Percentiles rank a stretch among this genome's conserved stretches.
These are phyloP conservation scores for Galerina marginata DNA, from an alignment of 768 basidiomycete species.

Conservation along the genomic window DNA sequence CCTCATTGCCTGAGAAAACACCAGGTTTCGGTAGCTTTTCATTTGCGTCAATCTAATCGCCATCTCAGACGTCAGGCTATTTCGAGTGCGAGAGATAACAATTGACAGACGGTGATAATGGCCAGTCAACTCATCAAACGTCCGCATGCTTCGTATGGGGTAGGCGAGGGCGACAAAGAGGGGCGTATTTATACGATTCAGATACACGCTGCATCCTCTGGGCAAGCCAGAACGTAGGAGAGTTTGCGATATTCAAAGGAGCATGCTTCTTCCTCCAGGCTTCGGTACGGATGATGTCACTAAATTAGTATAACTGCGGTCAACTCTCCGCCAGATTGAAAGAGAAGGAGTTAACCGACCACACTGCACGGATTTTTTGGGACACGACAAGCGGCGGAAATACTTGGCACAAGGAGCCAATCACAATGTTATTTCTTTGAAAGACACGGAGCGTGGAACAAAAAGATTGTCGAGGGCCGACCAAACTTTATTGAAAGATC, in stretches of 20 bases:
- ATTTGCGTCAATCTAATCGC: constrained; percentile 21
- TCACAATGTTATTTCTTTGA: not conserved
- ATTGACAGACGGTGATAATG: constrained; percentile 18
- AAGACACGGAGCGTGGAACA: not conserved
- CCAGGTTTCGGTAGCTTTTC: constrained; percentile 15
- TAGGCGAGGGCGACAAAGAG: not conserved
- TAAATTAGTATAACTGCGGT: not conserved
- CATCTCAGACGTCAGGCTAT: constrained; percentile 13
- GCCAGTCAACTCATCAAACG: constrained; percentile 8
- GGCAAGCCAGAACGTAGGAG: too few species aligned
- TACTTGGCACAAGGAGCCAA: not conserved
- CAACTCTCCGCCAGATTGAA: not conserved
- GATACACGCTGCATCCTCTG: not conserved
- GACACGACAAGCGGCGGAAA: not conserved
- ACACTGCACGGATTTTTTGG: not conserved
- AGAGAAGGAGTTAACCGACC: not conserved
- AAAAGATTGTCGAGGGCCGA: not conserved
- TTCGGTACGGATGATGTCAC: constrained; percentile 5
- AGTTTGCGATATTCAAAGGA: not conserved
- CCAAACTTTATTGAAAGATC: not conserved
- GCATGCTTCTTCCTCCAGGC: not conserved
- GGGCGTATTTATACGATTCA: not conserved
- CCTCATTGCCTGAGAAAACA: constrained; percentile 10
- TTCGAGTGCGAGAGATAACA: constrained; percentile 19
- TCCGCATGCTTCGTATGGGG: constrained; percentile 1